Evolutionary conservation across 176 grass and related monocot species (phyloP).

Genomic region (Juncus inflexus): DNA sequence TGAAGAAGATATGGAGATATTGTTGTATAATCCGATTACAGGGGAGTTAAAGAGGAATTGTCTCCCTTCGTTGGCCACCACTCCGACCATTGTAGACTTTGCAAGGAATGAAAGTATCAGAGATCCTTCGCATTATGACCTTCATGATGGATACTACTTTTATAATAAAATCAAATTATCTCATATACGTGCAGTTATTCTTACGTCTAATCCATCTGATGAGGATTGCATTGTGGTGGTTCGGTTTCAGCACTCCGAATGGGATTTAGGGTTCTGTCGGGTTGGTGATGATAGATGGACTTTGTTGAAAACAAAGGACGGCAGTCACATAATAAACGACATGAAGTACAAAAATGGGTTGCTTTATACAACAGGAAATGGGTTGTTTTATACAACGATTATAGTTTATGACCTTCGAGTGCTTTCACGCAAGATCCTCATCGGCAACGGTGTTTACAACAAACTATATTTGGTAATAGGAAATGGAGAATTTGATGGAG

Average conservation of each 20-base stretch:
- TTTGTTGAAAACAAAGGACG: neutral
- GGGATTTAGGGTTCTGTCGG: neutral
- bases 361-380: neutral
- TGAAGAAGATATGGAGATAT: neutral
- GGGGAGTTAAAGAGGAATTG: neutral
- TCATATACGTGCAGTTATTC: neutral
- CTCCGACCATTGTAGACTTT: neutral
- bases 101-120: neutral
- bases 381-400: neutral
- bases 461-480: constrained; percentile 1
- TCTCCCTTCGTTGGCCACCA: constrained; percentile 11
- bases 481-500: neutral
- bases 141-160: no score
- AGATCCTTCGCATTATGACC: neutral
- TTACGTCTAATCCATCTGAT: constrained; percentile 6
- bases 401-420: constrained; percentile 5
- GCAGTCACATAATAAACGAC: neutral
- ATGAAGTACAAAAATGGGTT: neutral
- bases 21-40: neutral
- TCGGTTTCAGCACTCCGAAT: neutral
- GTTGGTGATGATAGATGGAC: constrained; percentile 6
- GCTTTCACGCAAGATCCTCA: neutral
- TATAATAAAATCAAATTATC: no score
- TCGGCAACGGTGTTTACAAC: neutral
- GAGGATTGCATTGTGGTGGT: neutral